Evolutionary conservation across 2,329 filamentous ascomycete genomes (phyloP).

Genomic region (Neoscytalidium dimidiatum): DNA sequence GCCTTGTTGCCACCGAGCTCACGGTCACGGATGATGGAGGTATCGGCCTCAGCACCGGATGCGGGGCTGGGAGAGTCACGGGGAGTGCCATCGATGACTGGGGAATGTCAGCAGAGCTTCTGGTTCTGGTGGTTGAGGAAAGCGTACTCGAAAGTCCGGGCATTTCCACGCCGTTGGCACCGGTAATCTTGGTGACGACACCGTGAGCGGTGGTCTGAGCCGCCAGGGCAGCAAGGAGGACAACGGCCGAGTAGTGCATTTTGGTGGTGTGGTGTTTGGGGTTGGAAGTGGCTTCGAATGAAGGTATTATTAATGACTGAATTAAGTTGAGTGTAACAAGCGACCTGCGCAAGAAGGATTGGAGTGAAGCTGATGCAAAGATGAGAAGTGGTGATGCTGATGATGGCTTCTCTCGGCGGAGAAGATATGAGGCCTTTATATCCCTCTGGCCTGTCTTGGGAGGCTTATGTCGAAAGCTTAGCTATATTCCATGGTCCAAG

Average conservation of each 20-base stretch:
- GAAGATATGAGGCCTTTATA: background rate
- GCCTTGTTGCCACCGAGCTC: slow-evolving; percentile 60
- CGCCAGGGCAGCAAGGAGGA: slow-evolving; percentile 47
- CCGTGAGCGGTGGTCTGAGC: slow-evolving; percentile 59
- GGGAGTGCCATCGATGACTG: slow-evolving; percentile 65
- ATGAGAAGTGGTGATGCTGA: background rate
- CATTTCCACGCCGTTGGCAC: slow-evolving; percentile 65
- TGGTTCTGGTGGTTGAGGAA: background rate
- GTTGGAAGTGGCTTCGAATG: background rate
- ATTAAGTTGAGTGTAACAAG: background rate
- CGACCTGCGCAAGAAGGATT: slow-evolving; percentile 18
- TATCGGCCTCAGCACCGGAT: slow-evolving; percentile 69
- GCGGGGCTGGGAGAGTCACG: slow-evolving; percentile 64
- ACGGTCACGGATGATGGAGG: slow-evolving; percentile 65
- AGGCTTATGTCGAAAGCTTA: background rate
- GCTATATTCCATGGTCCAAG: background rate
- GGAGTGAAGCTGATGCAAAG: background rate
- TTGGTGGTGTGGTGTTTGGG: slow-evolving; percentile 30
- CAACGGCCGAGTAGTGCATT: slow-evolving; percentile 51
- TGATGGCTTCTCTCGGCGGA: background rate
- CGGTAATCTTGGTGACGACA: slow-evolving; percentile 57
- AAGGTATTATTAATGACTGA: background rate
- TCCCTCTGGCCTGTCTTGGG: background rate
- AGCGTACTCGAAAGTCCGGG: slow-evolving; percentile 57
- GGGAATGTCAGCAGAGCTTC: slow-evolving; percentile 22